Conservation (phyloP, 805 yeast genomes). For the Pichia cabralensis region DNA sequence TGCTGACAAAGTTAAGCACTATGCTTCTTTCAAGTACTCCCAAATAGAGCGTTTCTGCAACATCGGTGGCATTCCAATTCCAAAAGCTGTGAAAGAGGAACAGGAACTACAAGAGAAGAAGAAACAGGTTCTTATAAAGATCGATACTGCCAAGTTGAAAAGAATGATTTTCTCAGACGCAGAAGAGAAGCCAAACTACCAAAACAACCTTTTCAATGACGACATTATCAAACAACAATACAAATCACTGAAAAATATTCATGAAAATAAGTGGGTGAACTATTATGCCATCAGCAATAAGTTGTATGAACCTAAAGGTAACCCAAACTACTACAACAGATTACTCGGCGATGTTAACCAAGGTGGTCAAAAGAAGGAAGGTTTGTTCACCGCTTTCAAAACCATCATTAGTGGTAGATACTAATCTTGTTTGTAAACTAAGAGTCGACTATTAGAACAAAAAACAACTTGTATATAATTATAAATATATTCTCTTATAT, state of each 20-base stretch:
- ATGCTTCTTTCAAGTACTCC: conserved; percentile 57
- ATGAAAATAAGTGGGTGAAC: conserved; percentile 50
- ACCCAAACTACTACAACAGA: conserved; percentile 68
- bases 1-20: conserved; percentile 55
- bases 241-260: conserved; percentile 44
- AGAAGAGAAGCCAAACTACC: conserved; percentile 30
- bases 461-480: neutral
- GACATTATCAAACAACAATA: conserved; percentile 43
- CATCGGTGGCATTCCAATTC: conserved; percentile 37
- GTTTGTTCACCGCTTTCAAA: conserved; percentile 52
- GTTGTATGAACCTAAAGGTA: conserved; percentile 71
- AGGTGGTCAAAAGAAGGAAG: conserved; percentile 60
- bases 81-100: conserved; percentile 28
- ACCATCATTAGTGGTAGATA: conserved; percentile 71
- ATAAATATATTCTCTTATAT: neutral
- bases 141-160: conserved; percentile 28
- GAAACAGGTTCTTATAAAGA: conserved; percentile 26
- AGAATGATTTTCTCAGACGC: conserved; percentile 28
- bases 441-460: no score
- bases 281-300: conserved; percentile 59
- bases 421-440: conserved; percentile 6
- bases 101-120: conserved; percentile 25
- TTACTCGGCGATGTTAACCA: conserved; percentile 53
- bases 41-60: conserved; percentile 50
- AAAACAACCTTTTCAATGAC: conserved; percentile 41